Evolutionary conservation across 345 rosid genomes (phyloP), one percentile per base, ranked within the genome.

Genomic region (Combretum micranthum): DNA sequence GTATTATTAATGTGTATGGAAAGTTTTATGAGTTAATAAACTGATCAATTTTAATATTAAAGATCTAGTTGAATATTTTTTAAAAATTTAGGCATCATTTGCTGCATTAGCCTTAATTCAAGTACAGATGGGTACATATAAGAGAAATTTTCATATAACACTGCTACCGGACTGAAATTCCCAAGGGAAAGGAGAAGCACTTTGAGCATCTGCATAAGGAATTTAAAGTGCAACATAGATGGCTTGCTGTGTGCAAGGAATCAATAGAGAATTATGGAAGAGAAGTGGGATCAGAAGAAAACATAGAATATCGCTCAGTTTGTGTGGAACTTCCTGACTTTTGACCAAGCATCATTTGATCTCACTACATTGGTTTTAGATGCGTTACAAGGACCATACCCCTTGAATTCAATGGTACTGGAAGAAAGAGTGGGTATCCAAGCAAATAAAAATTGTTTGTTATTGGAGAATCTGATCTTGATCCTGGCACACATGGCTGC

Each of bases 351-450:
- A 20, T 77, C 82, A 11, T 39, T 64, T 12, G 72, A 80, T 26
- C 86, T 86, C 51, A 77, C 77, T 37, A 74, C 69, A 69, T 75
- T 83, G 51, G 79, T 78, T 49, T 57, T 83, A 44, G 75, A 70
- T 69, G 75, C 81, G 49, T 59, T 80, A 56, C 51, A 72, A 52
- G 72, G 70, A 45, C 73, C 74, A 56, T 60, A 56, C 62, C 66
- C 75, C 13, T 48, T 59, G 47, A 61, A 58, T 44, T 64, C 67
- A 44, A 56, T 43, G 65, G 66, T 54, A 5, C 52, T 47, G 22
- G 58, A 25, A 16, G 16, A 14, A 44, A 52, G 53, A 55, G 63
- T 57, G 32, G 72, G 72, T 60, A 57, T 50, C 42, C 50, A 23
- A 51, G 62, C 59, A 59, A 68, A 65, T 21, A 74, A 68, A 50